Conservation (phyloP, 768 basidiomycete genomes). For the Leccinum boreale region DNA sequence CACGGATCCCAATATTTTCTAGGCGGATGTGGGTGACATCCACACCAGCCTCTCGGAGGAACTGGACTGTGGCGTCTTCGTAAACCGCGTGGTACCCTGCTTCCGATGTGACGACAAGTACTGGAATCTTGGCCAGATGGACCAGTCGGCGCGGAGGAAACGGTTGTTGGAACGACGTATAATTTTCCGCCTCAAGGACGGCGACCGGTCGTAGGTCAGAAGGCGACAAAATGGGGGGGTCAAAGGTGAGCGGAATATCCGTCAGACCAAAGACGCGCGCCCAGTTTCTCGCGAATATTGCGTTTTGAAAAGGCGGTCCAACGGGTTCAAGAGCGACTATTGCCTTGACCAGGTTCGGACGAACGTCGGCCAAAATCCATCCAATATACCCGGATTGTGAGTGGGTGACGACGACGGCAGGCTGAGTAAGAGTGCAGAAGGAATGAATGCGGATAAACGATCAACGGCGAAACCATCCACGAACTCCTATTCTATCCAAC, state of each 20-base stretch:
- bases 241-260: slow-evolving; percentile 43
- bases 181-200: slow-evolving; percentile 28
- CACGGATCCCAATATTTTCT: slow-evolving; percentile 43
- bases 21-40: slow-evolving; percentile 40
- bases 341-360: slow-evolving; percentile 42
- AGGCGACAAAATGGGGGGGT: slow-evolving; percentile 40
- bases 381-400: slow-evolving; percentile 49
- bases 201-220: slow-evolving; percentile 33
- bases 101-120: slow-evolving; percentile 48
- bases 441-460: not conserved
- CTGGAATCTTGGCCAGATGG: slow-evolving; percentile 43
- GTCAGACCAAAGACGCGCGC: slow-evolving; percentile 48
- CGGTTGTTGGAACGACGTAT: slow-evolving; percentile 42
- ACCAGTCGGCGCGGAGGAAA: slow-evolving; percentile 39
- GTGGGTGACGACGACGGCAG: slow-evolving; percentile 47
- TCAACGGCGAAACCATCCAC: slow-evolving; percentile 11
- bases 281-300: slow-evolving; percentile 34
- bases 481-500: slow-evolving; percentile 47
- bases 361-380: slow-evolving; percentile 47
- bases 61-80: slow-evolving; percentile 44
- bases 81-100: slow-evolving; percentile 50
- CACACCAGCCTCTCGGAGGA: slow-evolving; percentile 44
- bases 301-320: slow-evolving; percentile 46
- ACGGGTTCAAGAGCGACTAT: slow-evolving; percentile 49
- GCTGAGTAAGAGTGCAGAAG: slow-evolving; percentile 25